Percentiles rank a stretch among this genome's conserved stretches.
phyloP scores from a whole-genome alignment of 2,329 filamentous ascomycete genomes.

The Escovopsis sp. region DNA sequence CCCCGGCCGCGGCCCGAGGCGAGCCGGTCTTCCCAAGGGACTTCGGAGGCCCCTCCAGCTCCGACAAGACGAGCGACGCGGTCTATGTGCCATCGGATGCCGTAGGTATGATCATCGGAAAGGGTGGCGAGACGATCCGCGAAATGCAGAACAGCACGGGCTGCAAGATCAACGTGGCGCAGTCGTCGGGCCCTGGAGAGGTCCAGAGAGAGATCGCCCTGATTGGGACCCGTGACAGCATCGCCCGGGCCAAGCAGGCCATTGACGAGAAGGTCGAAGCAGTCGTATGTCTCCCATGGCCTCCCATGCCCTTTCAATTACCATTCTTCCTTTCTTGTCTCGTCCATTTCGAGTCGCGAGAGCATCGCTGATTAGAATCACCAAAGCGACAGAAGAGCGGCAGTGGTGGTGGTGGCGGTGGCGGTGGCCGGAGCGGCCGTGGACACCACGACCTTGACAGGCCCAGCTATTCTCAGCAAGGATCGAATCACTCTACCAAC shows the following conservation, averaged over 20 bases:
- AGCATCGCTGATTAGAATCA: constrained; percentile 13
- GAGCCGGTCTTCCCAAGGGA: constrained; percentile 17
- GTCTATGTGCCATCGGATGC: constrained; percentile 81
- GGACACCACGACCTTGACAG: constrained; percentile 40
- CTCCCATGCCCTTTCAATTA: neutral
- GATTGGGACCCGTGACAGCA: constrained; percentile 61
- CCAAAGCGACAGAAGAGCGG: constrained; percentile 41
- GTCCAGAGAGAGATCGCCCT: constrained; percentile 75
- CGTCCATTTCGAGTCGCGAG: neutral
- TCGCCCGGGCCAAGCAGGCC: constrained; percentile 64
- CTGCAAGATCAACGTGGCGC: constrained; percentile 90
- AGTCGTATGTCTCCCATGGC: constrained; percentile 43
- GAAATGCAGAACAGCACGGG: constrained; percentile 80
- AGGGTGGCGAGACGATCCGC: constrained; percentile 85
- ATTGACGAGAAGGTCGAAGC: constrained; percentile 89
- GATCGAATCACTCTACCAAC: constrained; percentile 28
- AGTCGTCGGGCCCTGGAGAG: constrained; percentile 61
- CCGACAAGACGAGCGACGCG: constrained; percentile 63
- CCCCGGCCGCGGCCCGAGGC: constrained; percentile 14
- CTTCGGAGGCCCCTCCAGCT: constrained; percentile 11
- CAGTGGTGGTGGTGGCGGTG: constrained; percentile 27
- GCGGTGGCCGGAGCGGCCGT: constrained; percentile 23
- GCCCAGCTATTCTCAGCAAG: constrained; percentile 34
- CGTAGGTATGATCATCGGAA: constrained; percentile 93
- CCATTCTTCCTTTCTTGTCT: too few relatives aligned